Evolutionary conservation across 176 grass and related monocot species (phyloP), one percentile per base, ranked within the genome.

Genomic region (Musa itinerans): DNA sequence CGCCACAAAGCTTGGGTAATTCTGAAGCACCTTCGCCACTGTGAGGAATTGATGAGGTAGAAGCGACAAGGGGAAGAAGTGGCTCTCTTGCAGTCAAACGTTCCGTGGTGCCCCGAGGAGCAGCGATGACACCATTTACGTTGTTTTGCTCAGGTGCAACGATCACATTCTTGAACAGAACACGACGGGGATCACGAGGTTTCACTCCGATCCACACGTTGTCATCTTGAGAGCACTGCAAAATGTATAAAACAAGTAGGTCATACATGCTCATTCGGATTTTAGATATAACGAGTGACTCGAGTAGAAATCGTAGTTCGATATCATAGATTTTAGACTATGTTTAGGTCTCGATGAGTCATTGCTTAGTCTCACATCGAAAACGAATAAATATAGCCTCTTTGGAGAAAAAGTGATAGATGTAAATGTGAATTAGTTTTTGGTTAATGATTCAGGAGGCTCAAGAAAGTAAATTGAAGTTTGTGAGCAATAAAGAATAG

Each of bases 141-240:
- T 85, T 86, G 23, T 71, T 53, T 80, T 83, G 82, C 25, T 96
- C 88, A 11, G 79, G 71, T 80, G 29, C 76, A 29, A 49, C 5
- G 65, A 50, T 54, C 29, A 71, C 71, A 64, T 75, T 92, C 63
- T 68, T 88, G 71, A 86, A 90, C 5, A 93, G 86, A 69, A 91
- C 52, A 3, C 88, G 81, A 17, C 94, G 82, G 20, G 94, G 90
- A 85, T 98, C 94, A 76, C 90, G 90, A 48, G 88, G 86, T 76
- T 93, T 98, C 94, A 93, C 87, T 12, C 90, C 86, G 63, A 97
- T 25, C 50, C 73, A 63, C 73, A 73, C 88, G 74, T 53, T 54
- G 63, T 92, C 84, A 75, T 74, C 82, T 22, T 85, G 86, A 63
- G 79, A 61, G 77, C 79, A 78, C 86, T 87, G 57, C n/a, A 5